Evolutionary conservation across 192 early-diverging fungal genomes (phyloP).

Genomic region (Linnemannia exigua): DNA sequence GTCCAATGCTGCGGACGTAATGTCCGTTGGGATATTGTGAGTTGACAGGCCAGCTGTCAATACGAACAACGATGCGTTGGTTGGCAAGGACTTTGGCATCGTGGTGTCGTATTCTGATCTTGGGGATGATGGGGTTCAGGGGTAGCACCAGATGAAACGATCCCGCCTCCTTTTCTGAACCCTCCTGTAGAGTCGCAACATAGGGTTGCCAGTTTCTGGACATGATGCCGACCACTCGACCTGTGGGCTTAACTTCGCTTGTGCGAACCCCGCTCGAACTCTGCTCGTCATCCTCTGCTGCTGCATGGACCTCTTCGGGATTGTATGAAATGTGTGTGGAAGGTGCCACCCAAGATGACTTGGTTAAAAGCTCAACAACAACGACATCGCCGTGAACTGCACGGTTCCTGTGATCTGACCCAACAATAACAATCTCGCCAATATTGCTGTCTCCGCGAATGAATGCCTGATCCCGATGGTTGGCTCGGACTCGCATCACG

Average conservation of each 20-base stretch:
- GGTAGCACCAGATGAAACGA: slow-evolving; percentile 77
- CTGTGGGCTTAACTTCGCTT: slow-evolving; percentile 57
- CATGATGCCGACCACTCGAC: slow-evolving; percentile 72
- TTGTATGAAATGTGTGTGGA: slow-evolving; percentile 62
- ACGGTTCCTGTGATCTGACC: slow-evolving; percentile 67
- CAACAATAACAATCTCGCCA: slow-evolving; percentile 72
- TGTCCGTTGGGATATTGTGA: slow-evolving; percentile 85
- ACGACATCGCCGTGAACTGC: slow-evolving; percentile 77
- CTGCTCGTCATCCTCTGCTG: slow-evolving; percentile 37
- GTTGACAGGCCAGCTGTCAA: slow-evolving; percentile 78
- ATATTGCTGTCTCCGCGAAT: slow-evolving; percentile 57
- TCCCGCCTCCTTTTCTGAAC: slow-evolving; percentile 60
- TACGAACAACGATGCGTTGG: slow-evolving; percentile 79
- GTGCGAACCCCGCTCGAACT: slow-evolving; percentile 16
- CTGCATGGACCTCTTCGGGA: slow-evolving; percentile 45
- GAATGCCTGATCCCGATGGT: slow-evolving; percentile 63
- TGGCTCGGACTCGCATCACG: slow-evolving; percentile 55
- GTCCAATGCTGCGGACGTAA: slow-evolving; percentile 78
- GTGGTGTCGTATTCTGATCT: slow-evolving; percentile 80
- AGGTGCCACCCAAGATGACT: slow-evolving; percentile 59
- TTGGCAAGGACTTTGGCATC: slow-evolving; percentile 68
- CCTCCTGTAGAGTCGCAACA: slow-evolving; percentile 83
- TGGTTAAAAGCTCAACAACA: slow-evolving; percentile 70
- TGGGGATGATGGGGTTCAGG: slow-evolving; percentile 75
- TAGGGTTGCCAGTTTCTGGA: slow-evolving; percentile 82